Base-by-base conservation (phyloP, 2,329 filamentous ascomycete species). In the Pleurostoma richardsiae region DNA sequence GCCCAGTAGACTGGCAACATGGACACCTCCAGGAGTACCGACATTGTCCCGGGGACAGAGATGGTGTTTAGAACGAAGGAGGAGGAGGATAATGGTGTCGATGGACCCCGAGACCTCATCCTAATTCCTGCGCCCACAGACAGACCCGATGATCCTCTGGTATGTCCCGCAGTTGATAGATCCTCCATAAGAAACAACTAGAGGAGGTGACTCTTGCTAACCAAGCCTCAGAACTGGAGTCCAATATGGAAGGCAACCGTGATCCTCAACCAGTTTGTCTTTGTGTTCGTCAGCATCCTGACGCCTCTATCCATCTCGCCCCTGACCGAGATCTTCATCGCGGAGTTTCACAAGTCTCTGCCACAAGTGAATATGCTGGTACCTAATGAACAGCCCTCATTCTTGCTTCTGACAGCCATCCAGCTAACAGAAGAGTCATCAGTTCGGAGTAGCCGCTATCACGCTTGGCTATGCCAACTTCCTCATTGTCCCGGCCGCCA, bases 261-360 rank as follows among this genome's bases (percentile, higher is more conserved):
- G 7, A 56, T 68, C 47, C 43, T 59, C 44, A 64, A 64, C 51
- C 59, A 64, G 52, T 59, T 55, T 42, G 41, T 64, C 43, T 63
- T 65, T 49, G 59, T 64, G 36, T 64, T 65, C 52, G 56, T 62
- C 49, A 59, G 56, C 53, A 62, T 66, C 52, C 48, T 66, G 49
- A 64, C 63, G 36, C 59, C 63, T 7, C 56, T 67, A 31, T 59
- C 63, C 41, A 63, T 67, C 45, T 54, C 64, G 41, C 63, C 64
- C 10, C 49, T 68, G 49, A 63, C 64, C 6, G 52, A 58, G 39
- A 59, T 67, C 40, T 64, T 66, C 52, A 59, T 63, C 45, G 49
- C 52, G 41, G 59, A 65, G 51, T 67, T 63, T 49, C 39, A 59
- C 47, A 64, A 59, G 48, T 56, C 57, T 5, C 49, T 66, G 6